Evolutionary conservation across 164 flowering plant species (phyloP).

Genomic region (Vitis amurensis): DNA sequence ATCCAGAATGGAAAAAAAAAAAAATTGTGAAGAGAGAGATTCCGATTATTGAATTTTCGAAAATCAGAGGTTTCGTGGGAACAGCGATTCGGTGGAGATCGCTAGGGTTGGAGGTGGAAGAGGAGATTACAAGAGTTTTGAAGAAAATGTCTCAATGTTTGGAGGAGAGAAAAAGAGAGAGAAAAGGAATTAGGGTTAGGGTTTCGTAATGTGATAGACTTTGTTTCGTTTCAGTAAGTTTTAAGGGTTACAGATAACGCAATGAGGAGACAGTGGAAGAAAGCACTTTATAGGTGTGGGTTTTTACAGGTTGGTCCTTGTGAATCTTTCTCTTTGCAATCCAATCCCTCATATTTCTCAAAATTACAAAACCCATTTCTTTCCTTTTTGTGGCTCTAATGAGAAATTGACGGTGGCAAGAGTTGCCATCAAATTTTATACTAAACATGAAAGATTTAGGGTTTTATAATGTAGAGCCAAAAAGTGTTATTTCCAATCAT

Average conservation of each 20-base stretch:
- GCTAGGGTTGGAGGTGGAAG: not conserved
- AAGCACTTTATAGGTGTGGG: not conserved
- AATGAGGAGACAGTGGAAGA: not conserved
- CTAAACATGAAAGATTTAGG: too few species aligned
- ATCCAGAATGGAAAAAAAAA: too few species aligned
- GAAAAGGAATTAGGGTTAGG: not conserved
- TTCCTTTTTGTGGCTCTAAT: too few species aligned
- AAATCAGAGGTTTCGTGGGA: not conserved
- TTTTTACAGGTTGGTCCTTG: not conserved
- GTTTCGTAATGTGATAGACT: not conserved
- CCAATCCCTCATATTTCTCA: not conserved
- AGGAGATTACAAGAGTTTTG: not conserved
- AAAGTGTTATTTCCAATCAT: too few species aligned
- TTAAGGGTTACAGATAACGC: constrained; percentile 7
- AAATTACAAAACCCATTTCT: too few species aligned
- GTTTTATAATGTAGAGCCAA: too few species aligned
- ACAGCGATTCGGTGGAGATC: not conserved
- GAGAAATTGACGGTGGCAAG: too few species aligned
- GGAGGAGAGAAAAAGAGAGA: not conserved
- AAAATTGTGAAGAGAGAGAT: too few species aligned
- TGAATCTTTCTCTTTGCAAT: not conserved
- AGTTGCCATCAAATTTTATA: too few species aligned
- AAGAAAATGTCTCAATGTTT: not conserved
- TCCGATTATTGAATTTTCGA: not conserved
- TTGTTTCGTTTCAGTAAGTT: not conserved